Conservation (phyloP, 352 stramenopile species). For the Lagenidium sp. region DNA sequence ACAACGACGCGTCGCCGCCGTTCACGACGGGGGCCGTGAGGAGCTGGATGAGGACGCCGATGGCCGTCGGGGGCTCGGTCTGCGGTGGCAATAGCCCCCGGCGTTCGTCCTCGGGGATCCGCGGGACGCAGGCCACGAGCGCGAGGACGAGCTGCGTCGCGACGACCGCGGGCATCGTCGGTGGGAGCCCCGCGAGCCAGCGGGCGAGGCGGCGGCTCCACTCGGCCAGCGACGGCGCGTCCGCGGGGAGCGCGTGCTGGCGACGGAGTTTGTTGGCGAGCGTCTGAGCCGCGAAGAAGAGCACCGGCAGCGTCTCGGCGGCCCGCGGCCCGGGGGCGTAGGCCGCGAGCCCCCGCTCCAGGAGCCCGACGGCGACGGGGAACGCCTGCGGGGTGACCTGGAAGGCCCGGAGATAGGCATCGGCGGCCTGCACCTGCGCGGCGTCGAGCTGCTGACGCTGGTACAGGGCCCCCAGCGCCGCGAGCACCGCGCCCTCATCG, state of each 20-base stretch:
- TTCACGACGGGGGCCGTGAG: conserved; percentile 28
- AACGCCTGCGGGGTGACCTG: conserved; percentile 77
- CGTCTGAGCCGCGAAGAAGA: conserved; percentile 79
- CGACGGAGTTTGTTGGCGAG: conserved; percentile 74
- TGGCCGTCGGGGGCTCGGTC: conserved; percentile 13
- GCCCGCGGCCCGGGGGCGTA: conserved; percentile 4
- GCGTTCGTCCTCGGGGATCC: conserved; percentile 16
- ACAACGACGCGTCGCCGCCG: too few relatives aligned
- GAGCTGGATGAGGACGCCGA: conserved; percentile 51
- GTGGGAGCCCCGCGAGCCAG: conserved; percentile 36
- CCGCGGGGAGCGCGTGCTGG: conserved; percentile 27
- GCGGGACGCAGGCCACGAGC: conserved; percentile 49
- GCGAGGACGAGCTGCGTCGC: conserved; percentile 65
- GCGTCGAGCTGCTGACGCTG: conserved; percentile 31
- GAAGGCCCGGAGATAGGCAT: conserved; percentile 71
- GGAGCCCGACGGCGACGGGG: conserved; percentile 41
- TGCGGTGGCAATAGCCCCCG: neutral
- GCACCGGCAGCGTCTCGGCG: conserved; percentile 26
- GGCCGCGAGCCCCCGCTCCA: conserved; percentile 42
- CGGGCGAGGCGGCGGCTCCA: conserved; percentile 44
- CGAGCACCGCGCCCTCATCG: conserved; percentile 38
- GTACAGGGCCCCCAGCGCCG: conserved; percentile 57
- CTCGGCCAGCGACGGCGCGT: conserved; percentile 14
- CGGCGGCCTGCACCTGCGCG: conserved; percentile 47
- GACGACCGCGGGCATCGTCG: conserved; percentile 47